phyloP scores from a whole-genome alignment of 1,284 basidiomycete species.

The Kwoniella shivajii region DNA sequence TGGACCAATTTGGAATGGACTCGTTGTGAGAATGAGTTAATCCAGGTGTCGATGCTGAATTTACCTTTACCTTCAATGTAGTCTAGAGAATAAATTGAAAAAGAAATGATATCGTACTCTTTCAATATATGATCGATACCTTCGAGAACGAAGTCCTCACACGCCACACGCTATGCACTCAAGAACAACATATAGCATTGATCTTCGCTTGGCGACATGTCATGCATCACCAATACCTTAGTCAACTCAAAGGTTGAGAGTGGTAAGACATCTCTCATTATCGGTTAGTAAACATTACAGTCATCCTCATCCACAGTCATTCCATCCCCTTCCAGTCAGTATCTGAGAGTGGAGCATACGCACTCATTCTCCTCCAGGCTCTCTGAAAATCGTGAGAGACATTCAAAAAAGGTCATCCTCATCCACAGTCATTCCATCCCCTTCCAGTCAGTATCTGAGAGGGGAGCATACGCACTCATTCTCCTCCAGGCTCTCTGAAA shows the following conservation, averaged over 20 bases:
- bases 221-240: not conserved
- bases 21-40: not conserved
- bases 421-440: too few species aligned
- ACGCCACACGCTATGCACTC: too few species aligned
- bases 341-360: not conserved
- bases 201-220: not conserved
- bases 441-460: not conserved
- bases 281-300: too few species aligned
- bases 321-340: not conserved
- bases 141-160: not conserved
- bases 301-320: too few species aligned
- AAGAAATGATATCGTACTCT: slow-evolving; percentile 19
- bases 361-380: too few species aligned
- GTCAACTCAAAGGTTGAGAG: too few species aligned
- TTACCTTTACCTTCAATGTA: slow-evolving; percentile 2
- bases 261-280: too few species aligned
- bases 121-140: not conserved
- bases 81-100: slow-evolving; percentile 39
- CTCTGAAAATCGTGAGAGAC: too few species aligned
- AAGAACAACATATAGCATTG: not conserved
- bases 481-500: too few species aligned
- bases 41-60: not conserved
- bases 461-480: too few species aligned
- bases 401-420: too few species aligned
- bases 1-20: not conserved